Evolutionary conservation across 192 early-diverging fungal genomes (phyloP).

Genomic region (Phlyctochytrium arcticum): DNA sequence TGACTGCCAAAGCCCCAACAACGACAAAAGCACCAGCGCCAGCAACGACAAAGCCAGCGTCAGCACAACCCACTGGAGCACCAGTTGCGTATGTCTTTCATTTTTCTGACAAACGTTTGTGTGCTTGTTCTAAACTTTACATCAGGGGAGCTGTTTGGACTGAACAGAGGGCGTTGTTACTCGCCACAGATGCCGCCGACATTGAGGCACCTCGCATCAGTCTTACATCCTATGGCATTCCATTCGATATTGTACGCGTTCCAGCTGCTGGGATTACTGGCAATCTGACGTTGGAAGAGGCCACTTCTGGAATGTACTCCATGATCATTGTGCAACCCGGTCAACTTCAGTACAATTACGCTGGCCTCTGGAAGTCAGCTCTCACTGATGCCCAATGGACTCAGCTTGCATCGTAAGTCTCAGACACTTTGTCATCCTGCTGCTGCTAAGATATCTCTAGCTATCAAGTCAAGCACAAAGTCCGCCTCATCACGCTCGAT

Average conservation of each 20-base stretch:
- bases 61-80: too few relatives aligned
- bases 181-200: neutral
- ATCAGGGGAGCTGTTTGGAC: too few relatives aligned
- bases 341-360: constrained; percentile 10
- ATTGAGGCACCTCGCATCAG: neutral
- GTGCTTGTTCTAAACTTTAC: too few relatives aligned
- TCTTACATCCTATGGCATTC: constrained; percentile 14
- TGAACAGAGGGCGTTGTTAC: neutral
- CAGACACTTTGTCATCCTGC: too few relatives aligned
- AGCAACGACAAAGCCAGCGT: too few relatives aligned
- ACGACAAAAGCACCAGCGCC: too few relatives aligned
- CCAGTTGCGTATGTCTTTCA: too few relatives aligned
- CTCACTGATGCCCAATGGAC: constrained; percentile 13
- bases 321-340: constrained; percentile 2
- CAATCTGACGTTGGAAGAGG: constrained; percentile 2
- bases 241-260: neutral
- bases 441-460: too few relatives aligned
- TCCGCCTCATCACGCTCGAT: constrained; percentile 9
- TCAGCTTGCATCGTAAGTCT: too few relatives aligned
- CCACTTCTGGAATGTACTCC: neutral
- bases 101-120: too few relatives aligned
- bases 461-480: constrained; percentile 4
- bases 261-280: neutral
- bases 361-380: constrained; percentile 1
- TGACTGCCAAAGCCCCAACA: too few relatives aligned